phyloP scores from a whole-genome alignment of 2,329 filamentous ascomycete species.

The Tetracladium maxilliforme region DNA sequence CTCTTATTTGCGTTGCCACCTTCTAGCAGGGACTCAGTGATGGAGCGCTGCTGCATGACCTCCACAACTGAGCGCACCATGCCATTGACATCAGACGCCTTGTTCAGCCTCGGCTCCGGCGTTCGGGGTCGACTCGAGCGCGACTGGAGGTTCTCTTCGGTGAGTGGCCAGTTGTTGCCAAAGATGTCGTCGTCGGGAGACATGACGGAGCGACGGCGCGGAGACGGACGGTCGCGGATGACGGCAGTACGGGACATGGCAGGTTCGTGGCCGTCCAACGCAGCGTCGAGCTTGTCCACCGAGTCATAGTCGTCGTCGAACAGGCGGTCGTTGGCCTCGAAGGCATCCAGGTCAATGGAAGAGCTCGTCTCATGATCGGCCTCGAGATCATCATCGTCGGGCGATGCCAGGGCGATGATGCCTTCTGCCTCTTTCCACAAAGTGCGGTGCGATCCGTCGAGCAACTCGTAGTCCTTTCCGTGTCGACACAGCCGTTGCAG shows the following conservation, averaged over 20 bases:
- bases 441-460: constrained; percentile 39
- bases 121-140: constrained; percentile 4
- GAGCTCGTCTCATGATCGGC: constrained; percentile 11
- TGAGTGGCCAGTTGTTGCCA: constrained; percentile 28
- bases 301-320: constrained; percentile 30
- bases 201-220: constrained; percentile 45
- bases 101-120: constrained; percentile 7
- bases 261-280: constrained; percentile 23
- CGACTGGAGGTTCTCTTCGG: constrained; percentile 18
- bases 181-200: constrained; percentile 54
- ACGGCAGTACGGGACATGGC: constrained; percentile 34
- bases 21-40: constrained; percentile 19
- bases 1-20: constrained; percentile 23
- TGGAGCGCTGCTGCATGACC: constrained; percentile 39
- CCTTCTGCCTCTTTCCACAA: constrained; percentile 75
- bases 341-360: constrained; percentile 2
- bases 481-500: constrained; percentile 63
- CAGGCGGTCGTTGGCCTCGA: constrained; percentile 18
- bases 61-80: constrained; percentile 46
- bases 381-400: constrained; percentile 40
- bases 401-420: constrained; percentile 71
- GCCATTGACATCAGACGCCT: constrained; percentile 24
- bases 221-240: constrained; percentile 33
- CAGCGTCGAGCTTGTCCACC: constrained; percentile 25
- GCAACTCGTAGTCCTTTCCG: constrained; percentile 51